These are phyloP conservation scores for Talaromyces sp. DNA, from an alignment of 2,329 filamentous ascomycete species.

Conservation along the genomic window DNA sequence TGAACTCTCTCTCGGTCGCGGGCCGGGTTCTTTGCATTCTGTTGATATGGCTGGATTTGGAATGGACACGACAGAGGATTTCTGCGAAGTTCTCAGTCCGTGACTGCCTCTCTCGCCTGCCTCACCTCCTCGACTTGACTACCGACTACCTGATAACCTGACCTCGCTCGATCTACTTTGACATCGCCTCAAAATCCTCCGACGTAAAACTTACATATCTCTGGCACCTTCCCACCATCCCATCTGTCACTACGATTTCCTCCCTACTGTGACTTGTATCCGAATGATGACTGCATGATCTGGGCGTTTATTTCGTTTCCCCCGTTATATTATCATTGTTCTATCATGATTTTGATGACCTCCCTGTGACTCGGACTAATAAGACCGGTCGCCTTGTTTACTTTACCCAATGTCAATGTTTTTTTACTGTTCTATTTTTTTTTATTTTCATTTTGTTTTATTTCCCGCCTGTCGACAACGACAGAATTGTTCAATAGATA, in stretches of 20 bases:
- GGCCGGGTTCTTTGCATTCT: constrained; percentile 44
- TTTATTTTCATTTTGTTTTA: background rate
- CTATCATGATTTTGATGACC: constrained; percentile 20
- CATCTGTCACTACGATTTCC: constrained; percentile 14
- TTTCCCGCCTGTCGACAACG: constrained; percentile 1
- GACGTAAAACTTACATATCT: background rate
- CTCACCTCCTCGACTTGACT: background rate
- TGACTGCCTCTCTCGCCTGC: constrained; percentile 25
- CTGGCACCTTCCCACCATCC: constrained; percentile 5
- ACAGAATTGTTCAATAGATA: constrained; percentile 18
- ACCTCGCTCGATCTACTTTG: too few species aligned
- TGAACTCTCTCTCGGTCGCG: constrained; percentile 43
- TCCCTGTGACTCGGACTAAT: background rate
- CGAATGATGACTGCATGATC: constrained; percentile 24
- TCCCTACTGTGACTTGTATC: constrained; percentile 20
- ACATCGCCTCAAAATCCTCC: background rate
- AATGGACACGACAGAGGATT: constrained; percentile 40
- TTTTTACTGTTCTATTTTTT: background rate
- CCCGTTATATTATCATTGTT: constrained; percentile 3
- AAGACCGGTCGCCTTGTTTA: background rate
- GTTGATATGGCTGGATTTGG: constrained; percentile 48
- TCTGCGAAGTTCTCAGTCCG: constrained; percentile 39
- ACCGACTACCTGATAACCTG: background rate
- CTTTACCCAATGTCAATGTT: constrained; percentile 3
- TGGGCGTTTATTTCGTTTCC: constrained; percentile 19